Conservation (phyloP, 495 filamentous ascomycete species). For the Hypoxylon perforatum region DNA sequence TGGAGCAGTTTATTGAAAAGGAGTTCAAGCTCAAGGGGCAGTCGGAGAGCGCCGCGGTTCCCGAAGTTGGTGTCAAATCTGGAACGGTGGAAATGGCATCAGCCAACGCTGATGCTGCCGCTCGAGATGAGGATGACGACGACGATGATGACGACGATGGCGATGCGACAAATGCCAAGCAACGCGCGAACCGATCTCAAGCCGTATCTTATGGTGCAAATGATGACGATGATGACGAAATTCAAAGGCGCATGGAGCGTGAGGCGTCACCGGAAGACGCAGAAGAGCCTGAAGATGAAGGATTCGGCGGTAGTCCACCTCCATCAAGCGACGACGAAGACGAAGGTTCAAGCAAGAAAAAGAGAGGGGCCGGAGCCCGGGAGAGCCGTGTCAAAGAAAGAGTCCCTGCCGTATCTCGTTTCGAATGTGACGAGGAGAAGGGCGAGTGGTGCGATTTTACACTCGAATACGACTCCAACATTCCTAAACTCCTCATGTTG, state of each 20-base stretch:
- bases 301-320: conserved; percentile 62
- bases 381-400: conserved; percentile 74
- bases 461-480: conserved; percentile 82
- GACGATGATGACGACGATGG: conserved; percentile 82
- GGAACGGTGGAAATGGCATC: conserved; percentile 73
- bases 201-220: conserved; percentile 89
- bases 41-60: conserved; percentile 74
- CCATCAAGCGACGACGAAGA: conserved; percentile 61
- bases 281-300: conserved; percentile 67
- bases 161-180: conserved; percentile 85
- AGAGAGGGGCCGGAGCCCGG: conserved; percentile 62
- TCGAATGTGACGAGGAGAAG: conserved; percentile 79
- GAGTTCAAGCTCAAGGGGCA: conserved; percentile 83
- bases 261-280: conserved; percentile 65
- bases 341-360: conserved; percentile 41
- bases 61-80: conserved; percentile 82
- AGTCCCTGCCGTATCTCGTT: conserved; percentile 72
- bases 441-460: conserved; percentile 83
- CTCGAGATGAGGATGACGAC: conserved; percentile 73
- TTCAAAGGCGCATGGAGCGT: conserved; percentile 67
- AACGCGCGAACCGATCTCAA: conserved; percentile 77
- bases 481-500: conserved; percentile 92
- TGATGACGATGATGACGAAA: conserved; percentile 88
- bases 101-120: conserved; percentile 51
- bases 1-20: conserved; percentile 73